These are phyloP conservation scores for Vinca major DNA, from an alignment of 305 asterid genomes.

Conservation along the genomic window DNA sequence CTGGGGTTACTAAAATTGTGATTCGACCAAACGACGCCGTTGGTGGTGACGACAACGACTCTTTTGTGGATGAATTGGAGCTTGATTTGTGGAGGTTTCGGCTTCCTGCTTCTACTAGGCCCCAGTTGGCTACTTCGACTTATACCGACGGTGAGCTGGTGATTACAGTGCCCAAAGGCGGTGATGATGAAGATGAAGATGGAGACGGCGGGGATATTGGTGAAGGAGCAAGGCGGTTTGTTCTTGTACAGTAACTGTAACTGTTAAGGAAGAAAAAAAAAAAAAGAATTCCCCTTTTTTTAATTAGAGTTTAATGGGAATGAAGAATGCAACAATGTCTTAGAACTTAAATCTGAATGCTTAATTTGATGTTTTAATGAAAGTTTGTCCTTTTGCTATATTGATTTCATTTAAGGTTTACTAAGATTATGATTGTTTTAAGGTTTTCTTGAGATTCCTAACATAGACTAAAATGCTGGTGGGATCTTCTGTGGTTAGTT, in stretches of 20 bases:
- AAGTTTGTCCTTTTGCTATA: slow-evolving; percentile 6
- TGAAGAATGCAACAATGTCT: slow-evolving; percentile 12
- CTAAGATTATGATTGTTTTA: neutral
- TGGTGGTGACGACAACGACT: slow-evolving; percentile 12
- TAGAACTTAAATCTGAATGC: slow-evolving; percentile 12
- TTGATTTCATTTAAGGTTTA: slow-evolving; percentile 2
- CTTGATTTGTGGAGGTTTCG: slow-evolving; percentile 84
- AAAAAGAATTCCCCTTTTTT: neutral
- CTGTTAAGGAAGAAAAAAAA: neutral
- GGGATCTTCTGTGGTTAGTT: neutral
- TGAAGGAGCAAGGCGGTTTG: slow-evolving; percentile 38
- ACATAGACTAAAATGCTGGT: neutral
- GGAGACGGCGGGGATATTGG: slow-evolving; percentile 24
- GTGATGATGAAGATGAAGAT: slow-evolving; percentile 15
- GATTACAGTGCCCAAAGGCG: slow-evolving; percentile 68
- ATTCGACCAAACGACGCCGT: slow-evolving; percentile 35
- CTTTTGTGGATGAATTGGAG: slow-evolving; percentile 47
- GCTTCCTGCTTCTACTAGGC: slow-evolving; percentile 52
- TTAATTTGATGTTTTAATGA: slow-evolving; percentile 4
- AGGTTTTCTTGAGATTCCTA: neutral
- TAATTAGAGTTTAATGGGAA: slow-evolving; percentile 6
- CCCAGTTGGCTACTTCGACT: slow-evolving; percentile 58
- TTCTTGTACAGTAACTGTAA: slow-evolving; percentile 37
- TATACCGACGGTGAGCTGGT: slow-evolving; percentile 63
- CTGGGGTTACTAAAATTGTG: slow-evolving; percentile 72